Evolutionary conservation across 78 protist species (phyloP), one percentile per base, ranked within the genome.

Genomic region (Ministeria vibrans): DNA sequence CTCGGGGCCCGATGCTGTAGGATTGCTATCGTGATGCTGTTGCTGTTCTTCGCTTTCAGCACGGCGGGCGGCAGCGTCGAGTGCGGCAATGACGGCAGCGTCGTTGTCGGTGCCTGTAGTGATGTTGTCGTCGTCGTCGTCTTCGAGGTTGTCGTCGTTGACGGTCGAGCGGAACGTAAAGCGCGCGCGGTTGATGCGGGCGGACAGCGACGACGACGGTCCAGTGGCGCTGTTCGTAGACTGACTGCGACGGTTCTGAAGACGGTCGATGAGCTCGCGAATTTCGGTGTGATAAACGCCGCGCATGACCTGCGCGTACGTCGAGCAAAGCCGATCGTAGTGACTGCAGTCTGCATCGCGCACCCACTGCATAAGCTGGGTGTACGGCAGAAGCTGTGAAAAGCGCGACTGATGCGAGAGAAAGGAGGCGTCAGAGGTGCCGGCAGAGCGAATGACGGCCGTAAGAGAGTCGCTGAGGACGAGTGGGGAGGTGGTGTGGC

Each of bases 51-150:
- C n/a, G n/a, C 55, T 9, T 49, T 15, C n/a, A 9, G 55, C 55
- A 15, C 55, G 15, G 9, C 55, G 9, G 55, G n/a, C 15, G 55
- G 9, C 9, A 15, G 15, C 9, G n/a, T 49, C 55, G 55, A 20
- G 55, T 9, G 9, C 55, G 55, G 9, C 55, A 49, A 49, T 15
- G 15, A 15, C 9, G 55, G 55, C 15, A 9, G n/a, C 15, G n/a
- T 15, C n/a, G 55, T 20, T 20, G 55, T 49, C 55, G 9, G 55
- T 15, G 15, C 55, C n/a, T 49, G 55, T 49, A 49, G n/a, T 59
- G 66, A 59, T 59, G 43, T 63, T 63, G 34, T 20, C 71, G 71
- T 63, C 6, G 20, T 63, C 71, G 43, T 63, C 34, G 71, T 63
- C 66, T 3, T 30, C 13, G 66, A 13, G 34, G n/a, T n/a, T n/a